Evolutionary conservation across 2,329 filamentous ascomycete genomes (phyloP).

Genomic region (Ophiocordyceps camponoti-leonardi): DNA sequence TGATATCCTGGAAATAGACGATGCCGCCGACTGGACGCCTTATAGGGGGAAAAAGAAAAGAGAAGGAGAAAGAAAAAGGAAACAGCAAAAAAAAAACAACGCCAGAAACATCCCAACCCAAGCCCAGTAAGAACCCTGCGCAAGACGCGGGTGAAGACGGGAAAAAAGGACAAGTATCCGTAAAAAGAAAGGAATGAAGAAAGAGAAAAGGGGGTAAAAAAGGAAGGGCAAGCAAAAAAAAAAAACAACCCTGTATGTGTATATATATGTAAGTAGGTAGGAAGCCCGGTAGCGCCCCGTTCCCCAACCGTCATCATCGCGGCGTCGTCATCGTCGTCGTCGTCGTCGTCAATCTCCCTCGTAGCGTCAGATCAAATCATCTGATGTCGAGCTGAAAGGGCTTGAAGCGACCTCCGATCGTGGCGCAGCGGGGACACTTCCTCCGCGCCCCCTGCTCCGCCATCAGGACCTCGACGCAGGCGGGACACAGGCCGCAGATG

Average conservation of each 20-base stretch:
- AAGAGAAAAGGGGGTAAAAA: background rate
- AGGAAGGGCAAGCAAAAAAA: background rate
- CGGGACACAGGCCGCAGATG: slow-evolving; percentile 79
- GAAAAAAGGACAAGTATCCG: background rate
- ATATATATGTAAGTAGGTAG: no score
- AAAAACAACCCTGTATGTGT: background rate
- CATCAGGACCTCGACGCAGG: slow-evolving; percentile 70
- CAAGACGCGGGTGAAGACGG: background rate
- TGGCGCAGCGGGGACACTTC: slow-evolving; percentile 65
- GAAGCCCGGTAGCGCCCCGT: background rate
- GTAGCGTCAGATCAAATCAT: slow-evolving; percentile 1
- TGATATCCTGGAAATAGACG: no score
- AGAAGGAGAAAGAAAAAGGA: background rate
- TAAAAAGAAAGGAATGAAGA: background rate
- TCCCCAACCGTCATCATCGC: background rate
- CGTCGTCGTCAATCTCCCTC: background rate
- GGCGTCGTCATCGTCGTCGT: background rate
- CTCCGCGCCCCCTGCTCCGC: slow-evolving; percentile 58
- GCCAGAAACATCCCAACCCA: background rate
- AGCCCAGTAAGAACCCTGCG: background rate
- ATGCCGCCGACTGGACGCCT: no score
- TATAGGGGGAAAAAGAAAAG: no score
- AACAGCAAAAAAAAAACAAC: background rate
- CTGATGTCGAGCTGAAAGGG: slow-evolving; percentile 66
- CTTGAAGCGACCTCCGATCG: slow-evolving; percentile 66